phyloP scores from a whole-genome alignment of 192 early-diverging fungal species.

The Tieghemiomyces parasiticus region DNA sequence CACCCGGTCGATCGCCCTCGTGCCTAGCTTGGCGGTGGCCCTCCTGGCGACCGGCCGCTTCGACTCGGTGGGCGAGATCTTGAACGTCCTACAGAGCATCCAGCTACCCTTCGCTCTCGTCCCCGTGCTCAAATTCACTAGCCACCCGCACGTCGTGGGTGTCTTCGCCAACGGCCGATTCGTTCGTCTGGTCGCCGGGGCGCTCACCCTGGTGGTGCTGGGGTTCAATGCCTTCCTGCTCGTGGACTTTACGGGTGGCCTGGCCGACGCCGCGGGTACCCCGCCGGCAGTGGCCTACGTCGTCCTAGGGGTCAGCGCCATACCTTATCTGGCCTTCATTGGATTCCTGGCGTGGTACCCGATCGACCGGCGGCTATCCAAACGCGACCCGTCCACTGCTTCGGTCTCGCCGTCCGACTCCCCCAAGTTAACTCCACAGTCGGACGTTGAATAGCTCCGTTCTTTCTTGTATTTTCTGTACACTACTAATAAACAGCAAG shows the following conservation, averaged over 20 bases:
- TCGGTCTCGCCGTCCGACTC: not conserved
- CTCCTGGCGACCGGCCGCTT: slow-evolving; percentile 34
- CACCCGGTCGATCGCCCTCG: slow-evolving; percentile 42
- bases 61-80: slow-evolving; percentile 48
- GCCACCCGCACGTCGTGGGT: slow-evolving; percentile 33
- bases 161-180: slow-evolving; percentile 1
- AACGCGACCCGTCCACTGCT: not conserved
- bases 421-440: too few relatives aligned
- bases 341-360: slow-evolving; percentile 8
- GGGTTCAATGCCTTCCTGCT: slow-evolving; percentile 10
- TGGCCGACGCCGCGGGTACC: not conserved
- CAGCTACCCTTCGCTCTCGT: slow-evolving; percentile 47
- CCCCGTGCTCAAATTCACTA: slow-evolving; percentile 42
- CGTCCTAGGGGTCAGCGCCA: not conserved
- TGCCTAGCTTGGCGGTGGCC: slow-evolving; percentile 49
- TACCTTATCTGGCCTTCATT: slow-evolving; percentile 10
- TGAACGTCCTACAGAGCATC: slow-evolving; percentile 54
- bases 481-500: too few relatives aligned
- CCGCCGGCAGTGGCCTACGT: not conserved
- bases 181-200: too few relatives aligned
- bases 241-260: not conserved
- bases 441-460: too few relatives aligned
- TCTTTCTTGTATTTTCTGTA: too few relatives aligned
- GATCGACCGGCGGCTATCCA: not conserved
- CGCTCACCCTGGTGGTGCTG: slow-evolving; percentile 5